phyloP scores from a whole-genome alignment of 2,329 filamentous ascomycete species.

The Apiospora sp. region DNA sequence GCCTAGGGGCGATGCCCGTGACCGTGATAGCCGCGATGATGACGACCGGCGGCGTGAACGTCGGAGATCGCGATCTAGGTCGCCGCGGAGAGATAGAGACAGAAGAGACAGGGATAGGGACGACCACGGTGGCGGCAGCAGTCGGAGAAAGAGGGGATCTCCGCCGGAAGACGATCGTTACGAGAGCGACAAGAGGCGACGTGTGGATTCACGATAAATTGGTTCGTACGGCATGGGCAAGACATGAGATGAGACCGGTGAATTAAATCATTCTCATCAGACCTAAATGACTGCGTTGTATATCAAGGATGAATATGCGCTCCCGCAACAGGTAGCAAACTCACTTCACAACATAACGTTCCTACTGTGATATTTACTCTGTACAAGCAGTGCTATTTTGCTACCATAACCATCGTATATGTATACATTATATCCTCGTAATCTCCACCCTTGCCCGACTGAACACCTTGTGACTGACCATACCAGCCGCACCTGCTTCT shows the following conservation, averaged over 20 bases:
- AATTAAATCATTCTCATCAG: not conserved
- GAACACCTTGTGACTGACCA: constrained; percentile 79
- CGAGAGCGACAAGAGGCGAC: constrained; percentile 66
- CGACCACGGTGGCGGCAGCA: constrained; percentile 54
- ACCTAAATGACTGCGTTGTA: not conserved
- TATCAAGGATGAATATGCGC: not conserved
- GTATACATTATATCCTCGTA: constrained; percentile 69
- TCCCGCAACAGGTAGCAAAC: not conserved
- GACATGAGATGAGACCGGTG: not conserved
- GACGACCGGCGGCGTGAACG: constrained; percentile 44
- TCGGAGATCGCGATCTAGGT: constrained; percentile 59
- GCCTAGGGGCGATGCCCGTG: constrained; percentile 38
- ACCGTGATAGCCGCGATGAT: constrained; percentile 41
- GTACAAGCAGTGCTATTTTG: not conserved
- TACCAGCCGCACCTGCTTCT: constrained; percentile 61
- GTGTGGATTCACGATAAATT: constrained; percentile 55
- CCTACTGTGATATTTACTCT: not conserved
- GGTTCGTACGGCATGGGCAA: not conserved
- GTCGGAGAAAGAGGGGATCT: constrained; percentile 67
- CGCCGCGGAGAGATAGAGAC: constrained; percentile 49
- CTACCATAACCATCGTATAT: not conserved
- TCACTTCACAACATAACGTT: not conserved
- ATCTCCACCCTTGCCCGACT: constrained; percentile 88
- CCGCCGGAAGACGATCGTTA: constrained; percentile 63
- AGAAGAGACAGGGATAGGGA: constrained; percentile 37